Base-by-base conservation (phyloP, 2,329 filamentous ascomycete species). In the Claviceps digitariae region DNA sequence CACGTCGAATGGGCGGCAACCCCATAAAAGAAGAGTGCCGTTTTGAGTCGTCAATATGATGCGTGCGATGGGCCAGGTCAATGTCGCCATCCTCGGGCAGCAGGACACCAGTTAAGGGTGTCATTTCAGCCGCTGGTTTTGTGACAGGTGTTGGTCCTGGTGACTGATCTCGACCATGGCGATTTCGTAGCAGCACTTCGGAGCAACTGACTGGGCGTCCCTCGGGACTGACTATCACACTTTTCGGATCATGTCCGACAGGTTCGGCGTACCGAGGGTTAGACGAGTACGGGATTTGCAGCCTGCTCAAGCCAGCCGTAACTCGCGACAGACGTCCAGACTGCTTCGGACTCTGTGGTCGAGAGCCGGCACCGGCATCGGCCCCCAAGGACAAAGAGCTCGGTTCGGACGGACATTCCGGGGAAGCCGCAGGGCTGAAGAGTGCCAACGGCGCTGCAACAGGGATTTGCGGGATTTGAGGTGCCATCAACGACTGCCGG, bases 1-100 rank as follows among this genome's bases (percentile, higher is more conserved):
- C 74, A 34, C 78, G 72, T 47, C 78, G 73, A 54, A 83, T 81
- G 1, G 77, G 78, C 3, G 81, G 80, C 40, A 84, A 64, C 1
- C 77, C 77, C 23, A 75, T 67, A 57, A 83, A 83, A 1, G 77
- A 79, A 1, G 74, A 69, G 12, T 71, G 66, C 34, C 74, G 69
- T 41, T 70, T 65, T 38, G 71, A 67, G n/a, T 59, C 59, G 48
- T 62, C 61, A 12, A 54, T 53, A 31, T 51, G 55, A 51, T 23
- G 54, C 45, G 48, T 57, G 52, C 56, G 51, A 44, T 57, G 59
- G 20, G 57, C 55, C 5, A 55, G 47, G 15, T 20, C 54, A 29
- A 55, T 48, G 17, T 51, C 51, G 23, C 50, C 48, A 23, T 56
- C 54, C 21, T 56, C 54, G 31, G 51, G 29, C 21, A 55, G 29